Base-by-base conservation (phyloP, 345 rosid genomes). In the Brassica rapa region DNA sequence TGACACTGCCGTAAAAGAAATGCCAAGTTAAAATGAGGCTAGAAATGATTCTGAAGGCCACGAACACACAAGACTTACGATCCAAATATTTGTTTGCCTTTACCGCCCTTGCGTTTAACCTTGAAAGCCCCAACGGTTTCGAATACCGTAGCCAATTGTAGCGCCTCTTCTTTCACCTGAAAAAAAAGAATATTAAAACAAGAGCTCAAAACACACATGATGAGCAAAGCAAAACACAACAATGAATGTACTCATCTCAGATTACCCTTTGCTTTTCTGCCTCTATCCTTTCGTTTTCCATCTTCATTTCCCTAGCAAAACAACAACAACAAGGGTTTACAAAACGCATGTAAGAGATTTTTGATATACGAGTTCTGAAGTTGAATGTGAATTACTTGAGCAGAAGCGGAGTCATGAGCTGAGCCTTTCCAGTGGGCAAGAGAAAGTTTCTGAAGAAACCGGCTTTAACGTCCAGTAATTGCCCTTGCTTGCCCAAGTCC, bases 141-240 rank as follows among this genome's bases (percentile, higher is more conserved):
- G 74, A 92, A 91, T n/a, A 92, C 75, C 30, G 82, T 39, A 30
- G 94, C 98, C 62, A 94, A 87, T 81, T 94, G 94, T 53, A 85
- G 86, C 8, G 98, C 98, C 78, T 91, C 98, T 83, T 94, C 98
- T 89, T 89, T 91, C 71, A 94, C 98, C 98, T 94, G 82, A 8
- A 8, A 21, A 74, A 68, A 82, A 63, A 37, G 15, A 16, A 9
- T 12, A 65, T 21, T 21, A 30, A 65, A 24, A 49, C 62, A 68
- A 1, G 23, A 57, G n/a, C 14, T 41, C 63, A 33, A 66, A 76
- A 63, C 41, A 51, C 60, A 30, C 62, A 76, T 68, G n/a, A 61
- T 11, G 9, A 70, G 16, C 4, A 43, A 49, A 76, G 16, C 4
- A 46, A 32, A 68, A 25, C 19, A 14, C 19, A 64, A 56, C 67